A percentile compares a stretch with the other conserved stretches of the same genome.
Evolutionary conservation across 2,329 filamentous ascomycete species (phyloP).

Genomic region (Fusarium fracticaudum): DNA sequence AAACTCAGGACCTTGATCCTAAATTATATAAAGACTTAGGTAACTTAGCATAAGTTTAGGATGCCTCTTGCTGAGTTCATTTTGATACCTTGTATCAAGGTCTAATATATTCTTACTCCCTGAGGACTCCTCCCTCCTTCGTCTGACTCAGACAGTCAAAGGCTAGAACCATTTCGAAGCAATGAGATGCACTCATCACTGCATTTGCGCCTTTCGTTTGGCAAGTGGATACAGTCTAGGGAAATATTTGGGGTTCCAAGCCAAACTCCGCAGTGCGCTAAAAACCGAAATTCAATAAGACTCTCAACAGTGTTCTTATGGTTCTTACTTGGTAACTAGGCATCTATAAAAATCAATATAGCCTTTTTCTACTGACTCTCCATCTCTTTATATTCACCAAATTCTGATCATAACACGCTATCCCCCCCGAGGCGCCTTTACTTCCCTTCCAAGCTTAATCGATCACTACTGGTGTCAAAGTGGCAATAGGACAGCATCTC

Average conservation of each 20-base stretch:
- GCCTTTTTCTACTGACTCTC: neutral
- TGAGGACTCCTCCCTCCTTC: neutral
- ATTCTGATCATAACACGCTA: neutral
- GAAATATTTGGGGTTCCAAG: neutral
- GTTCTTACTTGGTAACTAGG: neutral
- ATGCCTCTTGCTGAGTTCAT: neutral
- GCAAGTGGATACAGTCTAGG: constrained; percentile 10
- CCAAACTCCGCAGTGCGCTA: neutral
- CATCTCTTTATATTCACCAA: neutral
- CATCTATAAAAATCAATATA: neutral
- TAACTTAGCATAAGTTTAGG: neutral
- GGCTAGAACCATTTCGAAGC: constrained; percentile 7
- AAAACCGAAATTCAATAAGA: neutral
- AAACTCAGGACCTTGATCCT: neutral
- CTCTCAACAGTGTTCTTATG: neutral
- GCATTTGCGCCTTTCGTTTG: constrained; percentile 4
- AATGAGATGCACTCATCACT: neutral
- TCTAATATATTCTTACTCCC: neutral
- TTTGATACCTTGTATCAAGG: neutral
- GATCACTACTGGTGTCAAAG: neutral
- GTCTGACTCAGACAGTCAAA: neutral
- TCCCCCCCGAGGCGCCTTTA: neutral
- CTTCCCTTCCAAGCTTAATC: neutral
- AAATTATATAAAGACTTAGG: neutral
- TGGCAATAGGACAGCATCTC: neutral